Percentiles rank a stretch among this genome's conserved stretches.
Conservation (phyloP, 176 grass and related monocot species). For the Poa annua region DNA sequence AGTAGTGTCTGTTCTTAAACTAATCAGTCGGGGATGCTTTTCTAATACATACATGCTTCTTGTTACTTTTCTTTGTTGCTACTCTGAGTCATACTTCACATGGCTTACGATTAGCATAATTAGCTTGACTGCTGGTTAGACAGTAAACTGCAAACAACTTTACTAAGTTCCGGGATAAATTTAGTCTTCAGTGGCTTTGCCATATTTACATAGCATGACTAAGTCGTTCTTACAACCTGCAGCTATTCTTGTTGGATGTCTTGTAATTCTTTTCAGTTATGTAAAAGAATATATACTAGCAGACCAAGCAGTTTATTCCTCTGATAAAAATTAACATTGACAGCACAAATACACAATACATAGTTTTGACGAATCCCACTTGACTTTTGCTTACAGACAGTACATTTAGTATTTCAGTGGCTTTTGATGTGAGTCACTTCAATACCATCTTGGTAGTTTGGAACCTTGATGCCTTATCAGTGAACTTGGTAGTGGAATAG, state of each 20-base stretch:
- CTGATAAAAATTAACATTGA: slow-evolving; percentile 22
- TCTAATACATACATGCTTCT: slow-evolving; percentile 1
- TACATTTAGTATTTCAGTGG: slow-evolving; percentile 24
- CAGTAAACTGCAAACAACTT: neutral
- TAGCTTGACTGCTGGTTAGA: neutral
- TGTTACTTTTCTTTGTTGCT: slow-evolving; percentile 10
- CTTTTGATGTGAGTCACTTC: slow-evolving; percentile 26
- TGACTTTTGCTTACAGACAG: neutral
- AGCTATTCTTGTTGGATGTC: neutral
- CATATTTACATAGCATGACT: slow-evolving; percentile 18
- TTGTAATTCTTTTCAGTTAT: neutral
- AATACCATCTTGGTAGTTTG: slow-evolving; percentile 53
- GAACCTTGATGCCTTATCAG: slow-evolving; percentile 67
- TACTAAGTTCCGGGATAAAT: slow-evolving; percentile 5
- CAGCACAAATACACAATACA: slow-evolving; percentile 38
- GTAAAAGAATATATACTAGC: slow-evolving; percentile 29
- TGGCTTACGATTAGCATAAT: slow-evolving; percentile 1
- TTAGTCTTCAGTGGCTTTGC: neutral
- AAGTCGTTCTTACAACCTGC: neutral
- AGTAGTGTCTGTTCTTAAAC: slow-evolving; percentile 16
- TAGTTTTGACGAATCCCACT: neutral
- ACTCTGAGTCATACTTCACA: slow-evolving; percentile 21
- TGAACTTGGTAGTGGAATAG: slow-evolving; percentile 60
- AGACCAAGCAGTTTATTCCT: slow-evolving; percentile 41
- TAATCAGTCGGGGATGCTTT: slow-evolving; percentile 4